A percentile compares a stretch with the other conserved stretches of the same genome.
Evolutionary conservation across 2,329 filamentous ascomycete species (phyloP).

Genomic region (Huntiella moniliformis): DNA sequence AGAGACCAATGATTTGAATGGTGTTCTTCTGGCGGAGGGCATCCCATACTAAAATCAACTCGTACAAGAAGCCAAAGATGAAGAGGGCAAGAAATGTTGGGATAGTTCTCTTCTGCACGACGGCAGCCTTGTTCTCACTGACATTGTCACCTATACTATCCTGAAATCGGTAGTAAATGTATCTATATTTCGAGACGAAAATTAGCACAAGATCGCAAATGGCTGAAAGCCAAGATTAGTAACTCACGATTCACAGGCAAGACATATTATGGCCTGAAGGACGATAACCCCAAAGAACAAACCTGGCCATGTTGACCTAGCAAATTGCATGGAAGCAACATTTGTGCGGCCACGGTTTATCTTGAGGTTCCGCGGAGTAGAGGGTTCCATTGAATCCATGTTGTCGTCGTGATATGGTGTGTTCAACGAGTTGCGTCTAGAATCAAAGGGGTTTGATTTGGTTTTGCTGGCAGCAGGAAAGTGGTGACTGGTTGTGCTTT

Average conservation of each 20-base stretch:
- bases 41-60: constrained; percentile 79
- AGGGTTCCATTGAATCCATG: constrained; percentile 5
- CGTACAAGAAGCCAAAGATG: constrained; percentile 92
- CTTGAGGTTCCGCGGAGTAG: neutral
- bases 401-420: constrained; percentile 6
- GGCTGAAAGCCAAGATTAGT: neutral
- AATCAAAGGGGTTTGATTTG: constrained; percentile 5
- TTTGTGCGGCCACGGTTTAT: constrained; percentile 4
- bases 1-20: constrained; percentile 92
- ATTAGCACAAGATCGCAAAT: neutral
- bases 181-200: constrained; percentile 31
- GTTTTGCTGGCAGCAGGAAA: constrained; percentile 5
- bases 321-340: constrained; percentile 40
- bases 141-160: constrained; percentile 27
- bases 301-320: constrained; percentile 77
- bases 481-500: constrained; percentile 9
- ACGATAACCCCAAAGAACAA: constrained; percentile 58
- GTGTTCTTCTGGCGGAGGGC: constrained; percentile 90
- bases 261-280: constrained; percentile 59
- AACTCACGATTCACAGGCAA: constrained; percentile 70
- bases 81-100: constrained; percentile 91
- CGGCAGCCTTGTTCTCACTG: constrained; percentile 21
- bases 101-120: constrained; percentile 47
- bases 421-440: constrained; percentile 7
- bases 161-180: constrained; percentile 80